Evolutionary conservation across 2,329 filamentous ascomycete genomes (phyloP), one percentile per base, ranked within the genome.

Genomic region (Phaeosphaeriaceae sp.): DNA sequence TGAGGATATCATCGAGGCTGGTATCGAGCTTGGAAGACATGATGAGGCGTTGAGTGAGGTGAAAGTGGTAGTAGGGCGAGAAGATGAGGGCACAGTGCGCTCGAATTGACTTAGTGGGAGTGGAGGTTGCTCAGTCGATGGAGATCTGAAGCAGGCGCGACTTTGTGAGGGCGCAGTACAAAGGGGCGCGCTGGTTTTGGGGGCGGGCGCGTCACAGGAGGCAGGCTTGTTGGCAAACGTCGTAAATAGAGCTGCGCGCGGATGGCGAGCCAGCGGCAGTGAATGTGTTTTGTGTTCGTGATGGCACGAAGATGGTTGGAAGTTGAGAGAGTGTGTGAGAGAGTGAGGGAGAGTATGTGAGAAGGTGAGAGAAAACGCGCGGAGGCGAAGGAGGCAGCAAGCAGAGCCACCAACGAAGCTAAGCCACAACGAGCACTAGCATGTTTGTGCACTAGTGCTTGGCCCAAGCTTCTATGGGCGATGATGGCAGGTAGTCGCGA

Each of bases 1-100:
- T 90, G 81, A 96, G 87, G 78, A 99, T 97, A 79, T 97, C 92
- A 76, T 97, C 94, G 64, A 99, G 90, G 80, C 92, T 92, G 81
- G 95, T 88, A 77, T 97, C 92, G 72, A 99, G 89, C 81, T 97
- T 97, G 81, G 86, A 88, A 58, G 66, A 67, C 68, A 72, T 69
- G 53, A 33, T 63, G 65, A 58, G 30, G 41, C 35, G 23, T 38
- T 41, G 52, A 39, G 48, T 45, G 46, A 36, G 52, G 50, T 28
- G 43, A 42, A 45, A 50, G 43, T 46, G 40, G 52, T 34, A 46
- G 46, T 46, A 50, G 46, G 52, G 55, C 52, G 56, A 34, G 20
- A 57, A 46, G 53, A 52, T 16, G 46, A 50, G 50, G 39, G 52
- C 49, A 51, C 52, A 50, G 52, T 46, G 46, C 34, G 33, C 52